Evolutionary conservation across 352 stramenopile species (phyloP).

Genomic region (Phytophthora citricola): DNA sequence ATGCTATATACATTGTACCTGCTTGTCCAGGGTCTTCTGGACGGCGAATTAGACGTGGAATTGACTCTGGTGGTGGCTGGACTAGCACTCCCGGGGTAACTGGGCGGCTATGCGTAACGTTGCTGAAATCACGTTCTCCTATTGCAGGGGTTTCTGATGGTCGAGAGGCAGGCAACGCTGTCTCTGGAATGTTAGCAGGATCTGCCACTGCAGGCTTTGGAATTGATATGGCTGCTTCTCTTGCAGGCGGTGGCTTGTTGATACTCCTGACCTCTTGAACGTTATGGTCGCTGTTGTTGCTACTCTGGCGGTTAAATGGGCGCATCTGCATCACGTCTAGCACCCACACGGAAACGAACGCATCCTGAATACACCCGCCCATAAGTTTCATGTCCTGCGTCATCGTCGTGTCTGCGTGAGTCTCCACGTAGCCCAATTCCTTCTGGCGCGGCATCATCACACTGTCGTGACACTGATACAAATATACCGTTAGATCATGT

Average conservation of each 20-base stretch:
- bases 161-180: constrained; percentile 4
- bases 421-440: constrained; percentile 57
- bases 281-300: constrained; percentile 13
- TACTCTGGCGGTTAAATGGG: constrained; percentile 57
- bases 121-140: constrained; percentile 23
- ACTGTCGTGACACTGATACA: constrained; percentile 76
- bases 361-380: constrained; percentile 80
- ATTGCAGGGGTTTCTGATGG: background rate
- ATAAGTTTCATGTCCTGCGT: constrained; percentile 87
- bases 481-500: background rate
- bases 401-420: constrained; percentile 77
- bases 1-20: constrained; percentile 12
- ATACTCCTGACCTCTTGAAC: constrained; percentile 20
- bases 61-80: constrained; percentile 13
- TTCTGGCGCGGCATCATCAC: constrained; percentile 65
- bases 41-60: constrained; percentile 22
- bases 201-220: background rate
- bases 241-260: constrained; percentile 26
- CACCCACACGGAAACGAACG: constrained; percentile 84
- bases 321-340: constrained; percentile 77
- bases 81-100: constrained; percentile 33
- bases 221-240: constrained; percentile 10
- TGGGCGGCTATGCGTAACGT: constrained; percentile 30
- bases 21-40: constrained; percentile 28
- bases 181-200: background rate